Base-by-base conservation (phyloP, 2,329 filamentous ascomycete species). In the Talaromyces sp. region DNA sequence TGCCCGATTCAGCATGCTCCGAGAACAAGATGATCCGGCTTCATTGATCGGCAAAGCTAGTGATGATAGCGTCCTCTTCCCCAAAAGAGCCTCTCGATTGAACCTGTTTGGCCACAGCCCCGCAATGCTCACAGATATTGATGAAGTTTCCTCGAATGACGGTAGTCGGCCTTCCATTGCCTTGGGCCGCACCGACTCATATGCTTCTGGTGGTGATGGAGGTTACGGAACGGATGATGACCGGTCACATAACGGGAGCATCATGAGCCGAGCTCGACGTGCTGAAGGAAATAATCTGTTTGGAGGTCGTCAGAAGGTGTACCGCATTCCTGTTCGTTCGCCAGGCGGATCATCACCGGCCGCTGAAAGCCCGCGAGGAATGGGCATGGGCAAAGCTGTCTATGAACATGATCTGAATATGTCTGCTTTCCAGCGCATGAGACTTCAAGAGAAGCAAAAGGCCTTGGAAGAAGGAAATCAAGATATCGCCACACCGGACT, bases 261-360 rank as follows among this genome's bases (percentile, higher is more conserved):
- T 97, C n/a, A 93, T 97, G 89, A 87, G 80, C 63, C 83, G 94
- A 47, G 80, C 88, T 7, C 87, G 92, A 62, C 91, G 90, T 0
- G 86, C 84, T 1, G 93, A 97, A 68, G 91, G 93, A 41, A 99
- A 97, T 68, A 88, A 90, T 62, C 74, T 99, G 51, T 99, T 99
- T 73, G 94, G 94, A 52, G 94, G 94, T 14, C 86, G 94, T 40
- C 94, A 97, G 70, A 97, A 97, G 76, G 87, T 97, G 33, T 97
- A 95, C 73, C 92, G 91, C 71, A 89, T 96, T 58, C 81, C 89
- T 0, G 78, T 77, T 3, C 80, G 80, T 22, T 71, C 72, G 17
- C 68, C 69, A 11, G 69, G 70, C 13, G 68, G 70, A 39, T 54
- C 54, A 29, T 54, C 55, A 14, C 42, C 54, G 19, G 75, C 62